A percentile compares a stretch with the other conserved stretches of the same genome.
phyloP scores from a whole-genome alignment of 345 rosid genomes.

The Linum lewisii region DNA sequence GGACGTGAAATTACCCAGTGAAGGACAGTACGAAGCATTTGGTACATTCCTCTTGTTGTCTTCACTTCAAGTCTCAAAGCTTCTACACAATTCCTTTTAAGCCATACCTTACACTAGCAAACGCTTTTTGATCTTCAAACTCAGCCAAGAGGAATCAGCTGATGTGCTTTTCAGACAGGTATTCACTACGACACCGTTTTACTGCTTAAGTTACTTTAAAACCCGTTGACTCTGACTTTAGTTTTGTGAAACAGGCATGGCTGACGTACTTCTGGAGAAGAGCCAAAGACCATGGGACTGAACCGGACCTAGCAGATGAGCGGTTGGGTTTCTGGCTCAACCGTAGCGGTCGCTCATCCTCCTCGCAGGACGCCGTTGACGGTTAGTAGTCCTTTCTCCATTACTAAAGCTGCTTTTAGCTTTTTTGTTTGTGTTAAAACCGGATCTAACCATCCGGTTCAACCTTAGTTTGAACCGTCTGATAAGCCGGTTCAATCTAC shows the following conservation, averaged over 20 bases:
- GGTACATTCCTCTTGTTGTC: slow-evolving; percentile 59
- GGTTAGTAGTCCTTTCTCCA: slow-evolving; percentile 39
- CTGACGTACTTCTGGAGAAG: slow-evolving; percentile 79
- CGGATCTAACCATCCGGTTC: too few relatives aligned
- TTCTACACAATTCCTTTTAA: too few relatives aligned
- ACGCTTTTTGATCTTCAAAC: too few relatives aligned
- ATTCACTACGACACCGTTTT: background rate
- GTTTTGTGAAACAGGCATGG: slow-evolving; percentile 62
- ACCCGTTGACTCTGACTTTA: too few relatives aligned
- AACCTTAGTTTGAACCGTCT: too few relatives aligned
- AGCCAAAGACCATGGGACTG: slow-evolving; percentile 56
- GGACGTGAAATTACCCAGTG: slow-evolving; percentile 52
- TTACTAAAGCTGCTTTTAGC: too few relatives aligned
- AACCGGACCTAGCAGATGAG: slow-evolving; percentile 71
- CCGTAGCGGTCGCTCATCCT: slow-evolving; percentile 34
- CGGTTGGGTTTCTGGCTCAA: slow-evolving; percentile 58
- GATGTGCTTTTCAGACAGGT: slow-evolving; percentile 88
- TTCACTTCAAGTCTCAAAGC: too few relatives aligned
- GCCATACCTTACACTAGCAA: too few relatives aligned
- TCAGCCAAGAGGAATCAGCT: slow-evolving; percentile 73
- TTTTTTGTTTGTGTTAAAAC: too few relatives aligned
- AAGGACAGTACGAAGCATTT: slow-evolving; percentile 64
- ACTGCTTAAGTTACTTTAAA: too few relatives aligned
- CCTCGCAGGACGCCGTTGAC: slow-evolving; percentile 72
- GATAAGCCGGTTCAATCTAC: too few relatives aligned